Base-by-base conservation (phyloP, 345 rosid genomes). In the Boechera divaricarpa region DNA sequence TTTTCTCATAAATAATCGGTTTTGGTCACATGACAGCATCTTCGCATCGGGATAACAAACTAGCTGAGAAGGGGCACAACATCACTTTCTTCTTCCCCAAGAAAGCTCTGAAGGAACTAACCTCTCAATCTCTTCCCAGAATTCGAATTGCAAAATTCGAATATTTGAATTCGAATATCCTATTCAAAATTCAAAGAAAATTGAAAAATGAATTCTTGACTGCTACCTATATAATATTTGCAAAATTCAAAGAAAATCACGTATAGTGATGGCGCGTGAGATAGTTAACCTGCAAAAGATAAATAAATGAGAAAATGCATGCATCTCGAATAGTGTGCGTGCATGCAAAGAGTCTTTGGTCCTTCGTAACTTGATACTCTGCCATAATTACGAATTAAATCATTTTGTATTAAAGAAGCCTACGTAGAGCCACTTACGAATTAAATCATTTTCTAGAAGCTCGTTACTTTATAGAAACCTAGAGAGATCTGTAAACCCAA, bases 1-100 rank as follows among this genome's bases (percentile, higher is more conserved):
- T 21, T 21, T 21, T 21, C 24, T 21, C 24, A 21, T 21, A 21
- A 21, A 21, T 21, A 1, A 21, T 84, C 53, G 85, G 81, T 3
- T 5, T 81, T 10, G 88, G 91, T 31, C 90, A 88, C 76, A 77
- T 88, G 58, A 83, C 77, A 7, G 83, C 87, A 9, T 88, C 60
- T 58, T 70, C 84, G 35, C 82, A 86, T 52, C 80, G 86, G n/a
- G 71, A 88, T 1, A 84, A 86, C 81, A 82, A 84, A 75, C 76
- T 88, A 5, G 90, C 87, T 8, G 71, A 82, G 73, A 80, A 58
- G 62, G 88, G 91, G 41, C 70, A 76, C 35, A 57, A 7, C 35
- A 72, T 83, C 69, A 83, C 86, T 13, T 81, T 82, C 64, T 61
- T 85, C 39, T 59, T 84, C 0, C 90, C 91, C 29, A 66, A 26